Base-by-base conservation (phyloP, 805 yeast genomes). In the Monosporozyma yasuniensis region DNA sequence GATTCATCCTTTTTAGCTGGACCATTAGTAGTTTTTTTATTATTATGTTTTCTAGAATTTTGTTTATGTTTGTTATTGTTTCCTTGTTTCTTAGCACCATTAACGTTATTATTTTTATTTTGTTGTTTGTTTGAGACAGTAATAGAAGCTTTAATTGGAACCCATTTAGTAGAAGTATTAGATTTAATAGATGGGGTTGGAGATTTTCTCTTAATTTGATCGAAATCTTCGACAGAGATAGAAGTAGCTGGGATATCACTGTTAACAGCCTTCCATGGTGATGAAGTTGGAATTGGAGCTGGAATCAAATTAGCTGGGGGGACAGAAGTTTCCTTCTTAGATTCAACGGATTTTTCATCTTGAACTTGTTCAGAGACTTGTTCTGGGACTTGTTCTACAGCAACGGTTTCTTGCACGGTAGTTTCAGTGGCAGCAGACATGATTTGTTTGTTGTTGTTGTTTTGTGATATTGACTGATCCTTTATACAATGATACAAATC, bases 111-210 rank as follows among this genome's bases (percentile, higher is more conserved):
- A n/a, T 49, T 53, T 16, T 53, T 22, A 46, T 52, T 27, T 48
- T 47, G 50, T 25, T 52, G 53, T 21, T 47, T 54, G 14, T 32
- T 18, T 18, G 66, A 70, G 39, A 76, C 69, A 25, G 74, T 75
- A 45, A 77, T 77, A 41, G 78, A 67, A 25, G 80, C 85, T 56
- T 79, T 75, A 63, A 77, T 79, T n/a, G 87, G 87, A 38, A 81
- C 76, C 87, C 87, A 82, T 63, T 83, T 84, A 8, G 65, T 59
- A n/a, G 56, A 49, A n/a, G 57, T 27, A 34, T 55, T 46, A 3
- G 59, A 50, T 21, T 54, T 57, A 8, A 59, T 54, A 8, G 58
- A 38, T 10, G 57, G 52, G 37, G 47, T 28, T 5, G 55, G 57
- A 8, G 52, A 51, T 45, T 55, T 60, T 42, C 51, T 59, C 50